These are phyloP conservation scores for Lactifluus pinguis DNA, from an alignment of 768 basidiomycete genomes.

Conservation along the genomic window DNA sequence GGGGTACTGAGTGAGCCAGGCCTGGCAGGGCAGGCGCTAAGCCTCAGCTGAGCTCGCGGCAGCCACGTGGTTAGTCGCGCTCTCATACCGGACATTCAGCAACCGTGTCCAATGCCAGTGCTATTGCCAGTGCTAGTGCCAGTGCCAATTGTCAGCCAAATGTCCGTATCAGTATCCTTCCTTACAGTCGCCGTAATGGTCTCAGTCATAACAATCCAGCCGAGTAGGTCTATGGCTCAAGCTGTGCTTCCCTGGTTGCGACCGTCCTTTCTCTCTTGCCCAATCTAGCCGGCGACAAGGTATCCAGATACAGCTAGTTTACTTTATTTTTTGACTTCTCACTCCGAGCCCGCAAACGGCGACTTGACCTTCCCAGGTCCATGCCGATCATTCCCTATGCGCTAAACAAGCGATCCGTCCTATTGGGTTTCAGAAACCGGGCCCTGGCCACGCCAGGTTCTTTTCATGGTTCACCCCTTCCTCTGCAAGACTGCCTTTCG, in stretches of 20 bases:
- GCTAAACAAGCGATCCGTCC: not conserved
- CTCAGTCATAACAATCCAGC: not conserved
- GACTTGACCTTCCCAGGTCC: slow-evolving; percentile 12
- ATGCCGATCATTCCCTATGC: slow-evolving; percentile 8
- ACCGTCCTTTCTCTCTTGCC: not conserved
- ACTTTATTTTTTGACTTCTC: not conserved
- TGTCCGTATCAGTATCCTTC: not conserved
- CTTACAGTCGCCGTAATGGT: not conserved
- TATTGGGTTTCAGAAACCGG: slow-evolving; percentile 12
- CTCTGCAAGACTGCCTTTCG: not conserved
- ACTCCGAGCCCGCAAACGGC: slow-evolving; percentile 5
- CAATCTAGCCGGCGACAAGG: not conserved
- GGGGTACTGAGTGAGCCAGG: not conserved
- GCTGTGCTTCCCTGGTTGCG: not conserved
- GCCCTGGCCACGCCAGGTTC: slow-evolving; percentile 10
- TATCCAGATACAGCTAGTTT: slow-evolving; percentile 8
- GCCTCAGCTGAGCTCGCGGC: not conserved
- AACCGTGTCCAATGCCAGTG: too few species aligned
- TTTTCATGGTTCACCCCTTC: not conserved
- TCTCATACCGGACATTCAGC: too few species aligned
- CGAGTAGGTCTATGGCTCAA: too few species aligned
- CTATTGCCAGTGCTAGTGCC: too few species aligned
- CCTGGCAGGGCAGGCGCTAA: too few species aligned
- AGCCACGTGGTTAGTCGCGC: not conserved
- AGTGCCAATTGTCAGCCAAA: too few species aligned